Conservation (phyloP, 805 yeast species). For the Gaillardinia entomophila region DNA sequence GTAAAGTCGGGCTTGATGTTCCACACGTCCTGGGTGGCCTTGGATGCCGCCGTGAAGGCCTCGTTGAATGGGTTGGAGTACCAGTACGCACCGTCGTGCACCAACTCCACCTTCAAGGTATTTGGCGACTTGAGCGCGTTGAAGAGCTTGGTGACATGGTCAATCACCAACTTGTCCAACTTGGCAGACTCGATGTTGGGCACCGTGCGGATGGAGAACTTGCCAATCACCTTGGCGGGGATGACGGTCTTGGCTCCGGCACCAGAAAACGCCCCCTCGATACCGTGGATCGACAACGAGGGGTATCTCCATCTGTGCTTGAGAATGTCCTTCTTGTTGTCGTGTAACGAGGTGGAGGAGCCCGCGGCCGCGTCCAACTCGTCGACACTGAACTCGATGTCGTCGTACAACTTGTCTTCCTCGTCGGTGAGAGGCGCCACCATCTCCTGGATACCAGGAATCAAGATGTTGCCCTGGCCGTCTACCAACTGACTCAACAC, state of each 20-base stretch:
- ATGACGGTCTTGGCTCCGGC: slow-evolving; percentile 98
- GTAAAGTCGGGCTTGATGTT: slow-evolving; percentile 93
- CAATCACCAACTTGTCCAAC: slow-evolving; percentile 71
- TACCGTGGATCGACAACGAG: slow-evolving; percentile 90
- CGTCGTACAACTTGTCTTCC: slow-evolving; percentile 76
- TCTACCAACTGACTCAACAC: slow-evolving; percentile 75
- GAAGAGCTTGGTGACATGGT: slow-evolving; percentile 64
- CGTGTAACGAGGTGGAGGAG: slow-evolving; percentile 73
- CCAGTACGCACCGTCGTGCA: slow-evolving; percentile 98
- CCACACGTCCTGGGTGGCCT: slow-evolving; percentile 94
- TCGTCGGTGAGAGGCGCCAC: slow-evolving; percentile 86
- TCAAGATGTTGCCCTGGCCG: slow-evolving; percentile 71
- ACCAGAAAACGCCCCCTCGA: slow-evolving; percentile 94
- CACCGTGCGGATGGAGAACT: slow-evolving; percentile 95
- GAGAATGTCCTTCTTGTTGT: slow-evolving; percentile 75
- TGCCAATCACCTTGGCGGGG: slow-evolving; percentile 90
- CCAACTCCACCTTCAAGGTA: slow-evolving; percentile 60
- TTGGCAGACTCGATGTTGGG: slow-evolving; percentile 84
- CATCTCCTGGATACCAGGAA: slow-evolving; percentile 90
- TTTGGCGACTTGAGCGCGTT: slow-evolving; percentile 72
- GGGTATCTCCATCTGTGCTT: slow-evolving; percentile 99
- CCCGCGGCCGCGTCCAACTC: slow-evolving; percentile 90
- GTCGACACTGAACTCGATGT: slow-evolving; percentile 75
- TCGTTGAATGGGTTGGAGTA: slow-evolving; percentile 89
- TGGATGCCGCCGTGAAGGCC: slow-evolving; percentile 86